phyloP scores from a whole-genome alignment of 2,329 filamentous ascomycete species.

The Phialophora verrucosa region DNA sequence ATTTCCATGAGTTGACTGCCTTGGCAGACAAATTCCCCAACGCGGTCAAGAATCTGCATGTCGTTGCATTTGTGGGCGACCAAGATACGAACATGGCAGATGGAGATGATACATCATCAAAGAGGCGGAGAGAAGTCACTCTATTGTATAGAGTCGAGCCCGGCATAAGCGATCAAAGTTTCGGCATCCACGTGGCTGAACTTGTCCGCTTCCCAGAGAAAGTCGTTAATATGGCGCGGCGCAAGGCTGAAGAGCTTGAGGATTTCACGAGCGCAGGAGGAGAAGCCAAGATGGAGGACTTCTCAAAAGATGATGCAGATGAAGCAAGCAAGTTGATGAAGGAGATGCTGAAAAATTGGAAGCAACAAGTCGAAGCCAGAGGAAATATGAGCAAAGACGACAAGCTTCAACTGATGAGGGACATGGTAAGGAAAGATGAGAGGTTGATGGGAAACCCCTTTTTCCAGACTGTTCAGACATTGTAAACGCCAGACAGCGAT shows the following conservation, averaged over 20 bases:
- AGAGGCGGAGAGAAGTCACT: conserved; percentile 80
- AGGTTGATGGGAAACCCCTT: conserved; percentile 64
- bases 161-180: conserved; percentile 94
- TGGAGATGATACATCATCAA: conserved; percentile 42
- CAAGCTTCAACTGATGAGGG: conserved; percentile 77
- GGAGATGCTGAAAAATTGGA: conserved; percentile 82
- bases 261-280: conserved; percentile 82
- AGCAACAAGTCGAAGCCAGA: conserved; percentile 67
- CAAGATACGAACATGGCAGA: conserved; percentile 43
- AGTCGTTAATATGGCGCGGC: conserved; percentile 98
- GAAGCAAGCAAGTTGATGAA: conserved; percentile 86
- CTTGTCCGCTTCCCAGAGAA: conserved; percentile 95
- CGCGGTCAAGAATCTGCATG: conserved; percentile 90
- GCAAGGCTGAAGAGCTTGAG: conserved; percentile 96
- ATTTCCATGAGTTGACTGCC: conserved; percentile 97
- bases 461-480: conserved; percentile 55
- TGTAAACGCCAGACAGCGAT: conserved; percentile 42
- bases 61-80: conserved; percentile 84
- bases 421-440: conserved; percentile 75
- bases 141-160: conserved; percentile 96
- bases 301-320: conserved; percentile 85
- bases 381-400: conserved; percentile 70
- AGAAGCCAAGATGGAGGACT: conserved; percentile 56
- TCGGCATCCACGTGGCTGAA: conserved; percentile 97
- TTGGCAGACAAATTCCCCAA: conserved; percentile 79